These are phyloP conservation scores for Protostelium mycophagum DNA, from an alignment of 78 protist genomes.

Conservation along the genomic window DNA sequence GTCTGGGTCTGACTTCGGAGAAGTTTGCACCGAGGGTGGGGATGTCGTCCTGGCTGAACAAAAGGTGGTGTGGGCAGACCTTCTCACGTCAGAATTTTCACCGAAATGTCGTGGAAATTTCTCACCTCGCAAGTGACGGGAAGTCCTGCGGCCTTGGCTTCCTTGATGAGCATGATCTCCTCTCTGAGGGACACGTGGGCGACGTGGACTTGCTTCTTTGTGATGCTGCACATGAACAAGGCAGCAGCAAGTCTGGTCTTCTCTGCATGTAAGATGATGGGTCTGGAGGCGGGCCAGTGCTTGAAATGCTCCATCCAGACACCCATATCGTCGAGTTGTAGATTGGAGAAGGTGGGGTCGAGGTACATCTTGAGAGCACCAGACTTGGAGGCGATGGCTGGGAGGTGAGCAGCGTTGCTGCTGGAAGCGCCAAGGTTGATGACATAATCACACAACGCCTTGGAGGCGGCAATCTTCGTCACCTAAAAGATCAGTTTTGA, in stretches of 20 bases:
- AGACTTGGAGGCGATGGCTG: constrained; percentile 16
- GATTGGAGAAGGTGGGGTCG: constrained; percentile 45
- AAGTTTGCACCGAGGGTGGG: constrained; percentile 26
- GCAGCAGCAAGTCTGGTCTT: constrained; percentile 55
- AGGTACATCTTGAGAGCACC: constrained; percentile 56
- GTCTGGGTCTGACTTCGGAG: constrained; percentile 40
- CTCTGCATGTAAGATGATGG: constrained; percentile 68
- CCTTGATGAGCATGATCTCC: constrained; percentile 62
- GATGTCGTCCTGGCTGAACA: constrained; percentile 39
- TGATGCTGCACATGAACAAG: constrained; percentile 38
- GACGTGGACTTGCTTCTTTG: constrained; percentile 53
- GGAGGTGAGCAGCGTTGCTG: constrained; percentile 21
- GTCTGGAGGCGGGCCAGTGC: constrained; percentile 47
- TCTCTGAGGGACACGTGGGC: constrained; percentile 42
- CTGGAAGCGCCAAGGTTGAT: constrained; percentile 48
- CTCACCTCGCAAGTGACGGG: constrained; percentile 63
- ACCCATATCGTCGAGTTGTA: constrained; percentile 54
- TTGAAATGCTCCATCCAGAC: constrained; percentile 57
- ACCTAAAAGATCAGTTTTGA: not conserved
- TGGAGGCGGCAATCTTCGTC: constrained; percentile 21
- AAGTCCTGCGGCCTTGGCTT: constrained; percentile 57
- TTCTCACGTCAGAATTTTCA: not conserved
- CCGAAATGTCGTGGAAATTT: not conserved
- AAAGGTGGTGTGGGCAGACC: constrained; percentile 50
- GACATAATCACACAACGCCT: constrained; percentile 62